Conservation (phyloP, 2,329 filamentous ascomycete species). For the Fusarium buharicum region DNA sequence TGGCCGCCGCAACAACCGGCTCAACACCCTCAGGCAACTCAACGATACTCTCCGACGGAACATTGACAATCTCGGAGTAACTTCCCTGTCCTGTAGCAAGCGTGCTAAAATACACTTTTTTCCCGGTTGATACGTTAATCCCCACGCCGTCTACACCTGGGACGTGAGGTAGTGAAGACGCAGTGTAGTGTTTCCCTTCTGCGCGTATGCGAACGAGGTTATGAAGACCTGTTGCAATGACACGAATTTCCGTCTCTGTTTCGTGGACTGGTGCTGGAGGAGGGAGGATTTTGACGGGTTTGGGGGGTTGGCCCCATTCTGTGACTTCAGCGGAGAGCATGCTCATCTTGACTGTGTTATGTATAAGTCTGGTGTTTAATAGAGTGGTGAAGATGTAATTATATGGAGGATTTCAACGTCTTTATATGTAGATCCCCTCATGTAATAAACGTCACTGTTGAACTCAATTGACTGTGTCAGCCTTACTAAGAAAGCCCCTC, state of each 20-base stretch:
- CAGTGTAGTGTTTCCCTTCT: slow-evolving; percentile 64
- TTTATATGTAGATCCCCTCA: slow-evolving; percentile 24
- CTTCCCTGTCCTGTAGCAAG: slow-evolving; percentile 53
- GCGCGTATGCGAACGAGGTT: slow-evolving; percentile 64
- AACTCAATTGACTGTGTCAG: neutral
- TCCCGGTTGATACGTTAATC: slow-evolving; percentile 55
- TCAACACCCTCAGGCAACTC: slow-evolving; percentile 59
- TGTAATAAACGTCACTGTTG: slow-evolving; percentile 6
- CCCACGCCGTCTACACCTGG: slow-evolving; percentile 66
- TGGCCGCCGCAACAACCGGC: slow-evolving; percentile 60
- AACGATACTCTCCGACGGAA: slow-evolving; percentile 53
- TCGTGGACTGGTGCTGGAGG: slow-evolving; percentile 50
- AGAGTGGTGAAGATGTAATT: neutral
- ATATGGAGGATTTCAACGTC: neutral
- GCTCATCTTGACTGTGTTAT: slow-evolving; percentile 28
- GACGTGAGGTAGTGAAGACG: slow-evolving; percentile 59
- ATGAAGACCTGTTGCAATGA: slow-evolving; percentile 64
- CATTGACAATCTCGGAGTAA: slow-evolving; percentile 61
- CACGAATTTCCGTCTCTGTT: slow-evolving; percentile 59
- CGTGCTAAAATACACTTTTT: slow-evolving; percentile 61
- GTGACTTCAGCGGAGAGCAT: slow-evolving; percentile 55
- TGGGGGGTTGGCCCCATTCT: slow-evolving; percentile 51
- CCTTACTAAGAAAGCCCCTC: slow-evolving; percentile 27
- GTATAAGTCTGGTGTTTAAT: neutral
- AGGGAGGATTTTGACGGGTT: slow-evolving; percentile 47